A percentile compares a stretch with the other conserved stretches of the same genome.
Evolutionary conservation across 441 rosid species (phyloP).

Genomic region (Jatropha podagrica): DNA sequence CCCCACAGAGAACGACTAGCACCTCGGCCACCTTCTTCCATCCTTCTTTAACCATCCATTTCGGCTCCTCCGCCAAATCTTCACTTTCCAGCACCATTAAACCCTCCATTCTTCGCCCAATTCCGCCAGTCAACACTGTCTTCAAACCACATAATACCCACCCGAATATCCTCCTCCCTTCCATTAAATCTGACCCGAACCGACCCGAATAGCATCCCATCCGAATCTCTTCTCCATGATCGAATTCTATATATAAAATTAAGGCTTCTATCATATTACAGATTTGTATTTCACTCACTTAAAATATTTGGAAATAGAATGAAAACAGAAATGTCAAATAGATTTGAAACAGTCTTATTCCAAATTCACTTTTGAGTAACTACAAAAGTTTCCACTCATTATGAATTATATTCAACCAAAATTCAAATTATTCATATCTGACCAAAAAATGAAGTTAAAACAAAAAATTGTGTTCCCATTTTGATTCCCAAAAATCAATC

Average conservation of each 20-base stretch:
- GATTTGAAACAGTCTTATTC: too few relatives aligned
- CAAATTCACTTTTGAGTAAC: too few relatives aligned
- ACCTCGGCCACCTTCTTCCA: conserved; percentile 26
- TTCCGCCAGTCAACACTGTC: conserved; percentile 42
- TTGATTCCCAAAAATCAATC: too few relatives aligned
- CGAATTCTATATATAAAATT: conserved; percentile 20
- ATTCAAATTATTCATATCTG: too few relatives aligned
- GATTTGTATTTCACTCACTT: too few relatives aligned
- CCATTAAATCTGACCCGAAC: conserved; percentile 49
- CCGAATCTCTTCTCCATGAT: conserved; percentile 55
- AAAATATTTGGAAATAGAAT: too few relatives aligned
- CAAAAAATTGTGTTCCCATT: too few relatives aligned
- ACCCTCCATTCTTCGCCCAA: conserved; percentile 53
- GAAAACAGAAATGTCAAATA: too few relatives aligned
- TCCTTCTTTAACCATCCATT: conserved; percentile 38
- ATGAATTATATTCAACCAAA: too few relatives aligned
- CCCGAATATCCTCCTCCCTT: conserved; percentile 52
- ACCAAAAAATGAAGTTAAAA: too few relatives aligned
- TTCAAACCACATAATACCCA: conserved; percentile 47
- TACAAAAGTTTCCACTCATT: too few relatives aligned
- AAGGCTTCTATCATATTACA: too few relatives aligned
- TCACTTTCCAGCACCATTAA: conserved; percentile 38
- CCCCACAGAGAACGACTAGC: conserved; percentile 49
- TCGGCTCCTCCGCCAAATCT: conserved; percentile 27
- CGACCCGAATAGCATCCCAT: conserved; percentile 54